Evolutionary conservation across 108 stramenopile genomes (phyloP), one percentile per base, ranked within the genome.

Genomic region (Nitzschia sp.): DNA sequence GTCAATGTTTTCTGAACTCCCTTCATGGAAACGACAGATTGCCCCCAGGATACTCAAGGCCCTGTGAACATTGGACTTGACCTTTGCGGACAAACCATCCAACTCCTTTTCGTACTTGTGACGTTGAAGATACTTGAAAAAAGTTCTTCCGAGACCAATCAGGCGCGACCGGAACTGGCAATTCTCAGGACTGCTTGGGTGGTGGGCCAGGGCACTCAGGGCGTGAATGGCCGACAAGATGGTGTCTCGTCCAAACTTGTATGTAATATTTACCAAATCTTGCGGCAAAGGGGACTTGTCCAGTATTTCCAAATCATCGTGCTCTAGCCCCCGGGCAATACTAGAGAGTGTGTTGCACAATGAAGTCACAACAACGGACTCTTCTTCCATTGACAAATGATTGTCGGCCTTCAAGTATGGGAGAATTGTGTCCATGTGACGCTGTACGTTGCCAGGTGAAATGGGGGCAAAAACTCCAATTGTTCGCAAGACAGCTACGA

Each of bases 381-480:
- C 91, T 58, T 84, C 79, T 21, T 69, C 59, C 52, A 72, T 62
- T 0, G 80, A 51, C 10, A 88, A 65, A 10, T 82, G 87, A 67
- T 96, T 96, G 46, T 97, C 95, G 6, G 85, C 90, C 77, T 97
- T 97, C 54, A 97, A 75, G 65, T 96, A 97, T 7, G 94, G 97
- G 9, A 92, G 67, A 10, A 97, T 66, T 20, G 90, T 93, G 56
- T 93, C 90, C 2, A 94, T 50, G 67, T 97, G 94, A 14, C 78
- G 72, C 24, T 86, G 65, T 17, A 96, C 73, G 34, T 89, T 77
- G 21, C 63, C 58, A 10, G 95, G 94, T 29, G 87, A 81, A 12
- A 86, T 76, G 52, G 84, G 71, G 51, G 90, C 77, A 54, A 97
- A 90, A 11, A 95, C 93, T 51, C 71, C 66, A 42, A 97, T 86